A percentile compares a stretch with the other conserved stretches of the same genome.
phyloP scores from a whole-genome alignment of 2,329 filamentous ascomycete species.

The Coniosporium tulheliwenetii region DNA sequence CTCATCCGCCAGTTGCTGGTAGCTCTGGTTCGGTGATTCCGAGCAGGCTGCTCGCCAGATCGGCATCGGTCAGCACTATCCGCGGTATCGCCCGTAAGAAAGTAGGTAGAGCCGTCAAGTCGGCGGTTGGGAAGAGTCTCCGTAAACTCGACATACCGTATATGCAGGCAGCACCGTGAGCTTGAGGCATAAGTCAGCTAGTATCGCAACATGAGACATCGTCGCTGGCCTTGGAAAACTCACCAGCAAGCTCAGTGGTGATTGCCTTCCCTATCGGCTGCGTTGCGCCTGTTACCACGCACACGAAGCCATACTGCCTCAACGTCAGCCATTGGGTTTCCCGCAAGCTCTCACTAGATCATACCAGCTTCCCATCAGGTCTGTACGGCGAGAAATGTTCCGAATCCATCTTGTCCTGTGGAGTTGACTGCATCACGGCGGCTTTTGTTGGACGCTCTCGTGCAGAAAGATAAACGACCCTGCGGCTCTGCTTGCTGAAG shows the following conservation, averaged over 20 bases:
- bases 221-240: constrained; percentile 4
- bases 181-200: constrained; percentile 15
- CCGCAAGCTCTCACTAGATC: constrained; percentile 8
- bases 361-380: constrained; percentile 39
- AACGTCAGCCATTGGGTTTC: background rate
- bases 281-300: constrained; percentile 46
- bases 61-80: no score
- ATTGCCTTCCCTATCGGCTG: constrained; percentile 46
- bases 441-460: no score
- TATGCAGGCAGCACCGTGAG: constrained; percentile 48
- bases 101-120: no score
- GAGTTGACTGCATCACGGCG: no score
- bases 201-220: background rate
- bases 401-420: constrained; percentile 14
- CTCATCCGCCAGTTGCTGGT: constrained; percentile 23
- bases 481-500: no score
- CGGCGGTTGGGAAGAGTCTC: background rate
- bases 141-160: constrained; percentile 26
- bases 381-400: constrained; percentile 42
- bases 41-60: constrained; percentile 29
- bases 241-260: constrained; percentile 42
- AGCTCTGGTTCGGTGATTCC: constrained; percentile 24
- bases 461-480: no score
- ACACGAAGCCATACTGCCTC: constrained; percentile 44
- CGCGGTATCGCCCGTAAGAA: no score